Evolutionary conservation across 2,329 filamentous ascomycete genomes (phyloP).

Genomic region (Talaromyces pinophilus): DNA sequence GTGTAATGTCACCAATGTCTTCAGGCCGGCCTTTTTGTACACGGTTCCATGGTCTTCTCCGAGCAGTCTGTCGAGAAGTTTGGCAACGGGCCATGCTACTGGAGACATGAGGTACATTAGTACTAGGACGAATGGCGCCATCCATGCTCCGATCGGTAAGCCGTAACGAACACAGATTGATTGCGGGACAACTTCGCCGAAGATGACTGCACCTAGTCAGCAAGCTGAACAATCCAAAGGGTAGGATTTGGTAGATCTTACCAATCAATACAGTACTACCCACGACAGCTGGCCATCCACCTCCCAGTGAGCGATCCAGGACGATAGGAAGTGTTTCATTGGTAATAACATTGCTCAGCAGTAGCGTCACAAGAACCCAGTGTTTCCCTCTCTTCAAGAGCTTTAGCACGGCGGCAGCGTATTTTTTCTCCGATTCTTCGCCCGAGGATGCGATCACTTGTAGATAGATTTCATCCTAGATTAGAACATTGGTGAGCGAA

Average conservation of each 20-base stretch:
- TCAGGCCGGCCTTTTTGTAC: conserved; percentile 97
- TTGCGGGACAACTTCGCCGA: conserved; percentile 94
- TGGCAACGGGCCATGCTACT: conserved; percentile 90
- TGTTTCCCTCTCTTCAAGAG: conserved; percentile 89
- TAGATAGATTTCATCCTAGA: conserved; percentile 89
- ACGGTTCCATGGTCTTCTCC: conserved; percentile 94
- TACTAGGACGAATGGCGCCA: conserved; percentile 80
- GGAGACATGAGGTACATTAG: conserved; percentile 93
- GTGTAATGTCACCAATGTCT: conserved; percentile 93
- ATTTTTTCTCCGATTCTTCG: conserved; percentile 79
- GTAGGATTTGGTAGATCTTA: not conserved
- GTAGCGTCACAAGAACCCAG: conserved; percentile 93
- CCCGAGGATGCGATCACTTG: conserved; percentile 89
- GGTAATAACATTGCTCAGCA: conserved; percentile 95
- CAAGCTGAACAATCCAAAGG: not conserved
- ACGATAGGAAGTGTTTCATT: conserved; percentile 97
- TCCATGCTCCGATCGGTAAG: conserved; percentile 89
- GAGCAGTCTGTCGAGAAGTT: conserved; percentile 88
- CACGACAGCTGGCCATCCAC: conserved; percentile 89
- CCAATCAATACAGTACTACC: conserved; percentile 91
- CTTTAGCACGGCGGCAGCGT: conserved; percentile 77
- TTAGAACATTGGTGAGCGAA: not conserved
- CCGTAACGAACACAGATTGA: conserved; percentile 96
- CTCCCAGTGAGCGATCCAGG: conserved; percentile 87
- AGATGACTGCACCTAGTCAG: conserved; percentile 72